Evolutionary conservation across 192 early-diverging fungal genomes (phyloP), one percentile per base, ranked within the genome.

Genomic region (Coemansia sp.): DNA sequence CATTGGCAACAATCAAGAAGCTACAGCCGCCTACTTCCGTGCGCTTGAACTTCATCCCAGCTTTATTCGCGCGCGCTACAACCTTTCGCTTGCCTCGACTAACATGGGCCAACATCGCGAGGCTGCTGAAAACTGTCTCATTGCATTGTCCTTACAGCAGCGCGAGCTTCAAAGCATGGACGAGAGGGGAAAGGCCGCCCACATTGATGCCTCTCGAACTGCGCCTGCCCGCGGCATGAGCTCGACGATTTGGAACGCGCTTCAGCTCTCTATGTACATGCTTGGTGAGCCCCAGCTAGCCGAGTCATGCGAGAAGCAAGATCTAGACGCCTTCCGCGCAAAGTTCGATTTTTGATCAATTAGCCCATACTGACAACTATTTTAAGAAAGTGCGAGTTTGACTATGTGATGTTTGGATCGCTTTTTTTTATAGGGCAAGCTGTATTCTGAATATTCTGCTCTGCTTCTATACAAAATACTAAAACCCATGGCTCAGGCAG

Each of bases 31-130:
- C 29, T 99, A 99, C 72, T 95, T 91, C 66, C 87, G 91, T 17
- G 98, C 96, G 2, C 86, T 99, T 38, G 89, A 95, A 71, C 90
- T 99, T 70, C 96, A 98, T 60, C 98, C 98, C 17, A 88, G 88
- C 19, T 99, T 91, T 85, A 90, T 99, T 45, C 90, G 98, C 29
- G 98, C 95, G 5, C 87, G 96, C 37, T 99, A 96, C 85, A 99
- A 99, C 79, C 79, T 99, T 23, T 94, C 95, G 11, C 91, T 99
- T 50, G 88, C 89, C 25, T 95, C 93, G 68, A 93, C 98, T 53
- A 94, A 95, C 75, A 73, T 98, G 62, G 88, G 90, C 12, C 88
- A 93, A 76, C 93, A 95, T 68, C 78, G 84, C 17, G 96, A 98
- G 69, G 94, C 96, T 0, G 94, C 92, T 11, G 94, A 95, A 66